phyloP scores from a whole-genome alignment of 371 early-diverging fungal genomes.

The Zychaea mexicana region DNA sequence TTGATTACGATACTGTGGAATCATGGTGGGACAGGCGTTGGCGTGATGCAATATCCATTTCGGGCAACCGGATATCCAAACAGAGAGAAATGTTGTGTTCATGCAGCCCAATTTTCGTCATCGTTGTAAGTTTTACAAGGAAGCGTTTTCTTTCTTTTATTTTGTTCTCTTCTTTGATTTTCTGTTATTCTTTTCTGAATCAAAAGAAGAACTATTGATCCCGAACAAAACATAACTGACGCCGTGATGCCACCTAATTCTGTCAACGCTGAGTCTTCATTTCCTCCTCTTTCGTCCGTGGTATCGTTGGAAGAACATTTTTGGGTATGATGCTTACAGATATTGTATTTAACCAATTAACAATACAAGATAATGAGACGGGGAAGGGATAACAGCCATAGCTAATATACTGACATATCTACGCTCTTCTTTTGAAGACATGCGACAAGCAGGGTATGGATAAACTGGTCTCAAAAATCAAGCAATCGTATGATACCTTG shows the following conservation, averaged over 20 bases:
- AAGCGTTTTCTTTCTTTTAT: background rate
- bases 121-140: background rate
- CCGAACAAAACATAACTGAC: too few relatives aligned
- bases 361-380: conserved; percentile 10
- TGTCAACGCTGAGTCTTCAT: background rate
- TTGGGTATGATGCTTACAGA: conserved; percentile 36
- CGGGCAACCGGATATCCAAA: background rate
- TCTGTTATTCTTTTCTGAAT: background rate
- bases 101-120: background rate
- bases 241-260: background rate
- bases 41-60: background rate
- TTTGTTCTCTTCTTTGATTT: background rate
- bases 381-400: conserved; percentile 15
- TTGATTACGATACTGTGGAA: too few relatives aligned
- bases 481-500: conserved; percentile 27
- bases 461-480: conserved; percentile 21
- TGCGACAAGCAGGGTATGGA: conserved; percentile 24
- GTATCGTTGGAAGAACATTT: conserved; percentile 14
- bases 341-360: too few relatives aligned
- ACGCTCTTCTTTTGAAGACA: conserved; percentile 2
- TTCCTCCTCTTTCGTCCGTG: background rate
- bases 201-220: background rate
- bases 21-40: background rate
- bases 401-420: background rate
- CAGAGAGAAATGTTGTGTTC: background rate